Evolutionary conservation across 192 early-diverging fungal species (phyloP).

Genomic region (Chytriomyces confervae): DNA sequence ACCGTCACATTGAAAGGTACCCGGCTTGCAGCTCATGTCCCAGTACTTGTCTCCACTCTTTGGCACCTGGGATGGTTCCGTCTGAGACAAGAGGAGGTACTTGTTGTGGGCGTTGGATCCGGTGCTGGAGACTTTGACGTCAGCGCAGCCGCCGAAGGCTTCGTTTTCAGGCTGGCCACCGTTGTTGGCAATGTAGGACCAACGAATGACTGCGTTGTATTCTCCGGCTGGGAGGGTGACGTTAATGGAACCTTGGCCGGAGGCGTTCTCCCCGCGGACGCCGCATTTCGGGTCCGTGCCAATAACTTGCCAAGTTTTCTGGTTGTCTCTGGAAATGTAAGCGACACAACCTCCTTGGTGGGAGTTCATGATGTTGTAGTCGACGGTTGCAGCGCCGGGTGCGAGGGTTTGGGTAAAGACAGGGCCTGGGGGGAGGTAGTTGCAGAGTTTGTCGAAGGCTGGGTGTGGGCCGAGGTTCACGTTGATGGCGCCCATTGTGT

Average conservation of each 20-base stretch:
- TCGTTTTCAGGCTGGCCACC: slow-evolving; percentile 10
- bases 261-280: not conserved
- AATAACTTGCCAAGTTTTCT: slow-evolving; percentile 17
- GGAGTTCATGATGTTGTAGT: slow-evolving; percentile 27
- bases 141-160: slow-evolving; percentile 6
- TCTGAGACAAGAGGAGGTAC: slow-evolving; percentile 13
- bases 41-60: slow-evolving; percentile 1
- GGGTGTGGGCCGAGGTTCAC: slow-evolving; percentile 14
- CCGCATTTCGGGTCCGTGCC: slow-evolving; percentile 19
- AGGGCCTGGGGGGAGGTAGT: slow-evolving; percentile 17
- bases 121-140: not conserved
- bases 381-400: slow-evolving; percentile 11
- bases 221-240: slow-evolving; percentile 8
- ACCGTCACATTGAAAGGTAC: slow-evolving; percentile 3
- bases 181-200: slow-evolving; percentile 21
- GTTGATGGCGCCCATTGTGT: slow-evolving; percentile 14
- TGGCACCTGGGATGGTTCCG: not conserved
- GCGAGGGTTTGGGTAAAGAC: slow-evolving; percentile 26
- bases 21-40: slow-evolving; percentile 13
- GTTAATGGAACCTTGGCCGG: not conserved
- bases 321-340: slow-evolving; percentile 1
- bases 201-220: slow-evolving; percentile 10
- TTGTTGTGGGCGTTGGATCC: slow-evolving; percentile 1
- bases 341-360: slow-evolving; percentile 19
- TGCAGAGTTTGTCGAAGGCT: slow-evolving; percentile 1